Evolutionary conservation across 768 basidiomycete genomes (phyloP), one percentile per base, ranked within the genome.

Genomic region (Boletus sp.): DNA sequence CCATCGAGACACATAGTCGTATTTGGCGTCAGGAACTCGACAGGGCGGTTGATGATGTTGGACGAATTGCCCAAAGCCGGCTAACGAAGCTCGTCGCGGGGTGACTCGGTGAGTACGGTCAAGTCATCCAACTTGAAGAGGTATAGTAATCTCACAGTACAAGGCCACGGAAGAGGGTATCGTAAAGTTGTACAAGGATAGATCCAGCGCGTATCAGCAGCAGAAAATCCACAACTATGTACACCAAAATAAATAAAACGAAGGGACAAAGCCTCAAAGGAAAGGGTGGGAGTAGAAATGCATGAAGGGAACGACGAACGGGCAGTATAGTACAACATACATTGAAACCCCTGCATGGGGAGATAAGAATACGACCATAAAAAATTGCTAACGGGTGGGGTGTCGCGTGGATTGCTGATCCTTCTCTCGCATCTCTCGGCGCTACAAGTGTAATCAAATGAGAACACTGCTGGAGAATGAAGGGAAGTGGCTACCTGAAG

Each of bases 21-120:
- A 77, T 71, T 48, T 95, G 94, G 94, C 69, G 56, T 46, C 62
- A 64, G 8, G 94, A 96, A 71, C 74, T 93, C 57, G 72, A 77
- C 51, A 80, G 94, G 55, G 93, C 92, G 0, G 75, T 95, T 28
- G 70, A 66, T 36, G 92, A 92, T 65, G 77, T 95, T 9, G 88
- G 88, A 30, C 71, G 67, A 57, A 95, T 96, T 57, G 94, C 91
- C 18, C 83, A 85, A 73, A 85, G 83, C 64, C 78, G 92, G 55
- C 62, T 91, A 66, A 66, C 64, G 33, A 69, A 77, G 44, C 54
- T 72, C 28, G 47, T 50, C 10, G 51, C n/a, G 28, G 50, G 40
- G 18, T 56, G 42, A 57, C 35, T 15, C 7, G 42, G 59, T 56
- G 49, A 56, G 56, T 29, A 30, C 33, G 33, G 18, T 18, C 24